Base-by-base conservation (phyloP, 1,284 basidiomycete species). In the Chiua sp. region DNA sequence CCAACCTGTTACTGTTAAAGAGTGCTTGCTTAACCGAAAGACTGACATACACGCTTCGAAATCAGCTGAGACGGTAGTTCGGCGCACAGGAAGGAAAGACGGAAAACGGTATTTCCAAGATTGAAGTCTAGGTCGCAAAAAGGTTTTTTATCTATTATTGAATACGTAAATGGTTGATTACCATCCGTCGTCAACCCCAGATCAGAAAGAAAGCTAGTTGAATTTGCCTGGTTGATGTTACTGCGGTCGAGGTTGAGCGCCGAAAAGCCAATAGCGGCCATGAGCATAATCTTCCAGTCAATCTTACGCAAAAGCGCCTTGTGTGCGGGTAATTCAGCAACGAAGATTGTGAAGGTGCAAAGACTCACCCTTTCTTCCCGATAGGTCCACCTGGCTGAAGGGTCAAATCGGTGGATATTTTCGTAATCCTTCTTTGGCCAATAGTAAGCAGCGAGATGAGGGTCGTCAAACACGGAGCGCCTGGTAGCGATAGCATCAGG, bases 121-220 rank as follows among this genome's bases (percentile, higher is more conserved):
- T 55, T 55, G 33, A 22, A 55, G 23, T 55, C 53, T 55, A n/a
- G 12, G 35, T 48, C 8, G 11, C 30, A 46, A 42, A 22, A 32
- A 26, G 47, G 16, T 12, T 16, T 37, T 7, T 52, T 11, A 28
- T 44, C 39, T 15, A 4, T 18, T 13, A 39, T 37, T 30, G 32
- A 12, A 22, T n/a, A 32, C 22, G 10, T 12, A 22, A n/a, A 44
- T 44, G n/a, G 10, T 32, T 11, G 3, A 35, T n/a, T 37, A 77
- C 80, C 85, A 61, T 90, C 70, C 0, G 86, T 90, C 4, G 80
- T 86, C 72, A 90, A 68, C 7, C 74, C 65, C 11, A 92, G 75
- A 71, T 92, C 89, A 0, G 76, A 69, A n/a, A 92, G 77, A 65
- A 93, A 82, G 65, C 84, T 86, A 65, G 88, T 85, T 3, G 87